Evolutionary conservation across 2,329 filamentous ascomycete species (phyloP), one percentile per base, ranked within the genome.

Genomic region (Penicillium aurantiogriseum): DNA sequence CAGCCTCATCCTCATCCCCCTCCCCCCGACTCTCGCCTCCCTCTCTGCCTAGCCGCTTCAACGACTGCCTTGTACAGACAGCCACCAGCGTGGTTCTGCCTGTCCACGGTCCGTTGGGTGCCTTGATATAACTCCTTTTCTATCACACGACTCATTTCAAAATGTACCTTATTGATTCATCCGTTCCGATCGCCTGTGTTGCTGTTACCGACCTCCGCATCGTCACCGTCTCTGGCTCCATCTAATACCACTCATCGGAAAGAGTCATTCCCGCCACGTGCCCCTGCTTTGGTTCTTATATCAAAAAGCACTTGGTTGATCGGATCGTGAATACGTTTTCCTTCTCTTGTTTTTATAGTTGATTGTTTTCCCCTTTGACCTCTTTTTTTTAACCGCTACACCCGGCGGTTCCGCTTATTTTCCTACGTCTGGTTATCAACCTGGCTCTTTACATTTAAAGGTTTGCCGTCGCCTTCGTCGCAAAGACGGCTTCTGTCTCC

Each of bases 91-190:
- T 69, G 70, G 54, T 57, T 70, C 69, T 72, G 71, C 69, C 69
- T 73, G 68, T 66, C 63, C 61, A 63, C 67, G 66, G 66, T 68
- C 64, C 56, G 67, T 65, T 68, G 64, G 65, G 69, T 68, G 61
- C 61, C 59, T 64, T 62, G 65, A 60, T 63, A 63, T 63, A 66
- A 65, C 43, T 38, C 40, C 40, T 38, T 61, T 58, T 53, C 39
- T n/a, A 44, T 44, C 29, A 56, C 31, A 51, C 38, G n/a, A 36
- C 46, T 43, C 21, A 21, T 62, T 63, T 66, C 73, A 76, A 75
- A 69, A 76, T 76, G 74, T 76, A 75, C 71, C 62, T 57, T 75
- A 68, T 69, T 74, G 70, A 56, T 58, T 65, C 67, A 61, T 59
- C 62, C 62, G 67, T 67, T 68, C 73, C 73, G 73, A 73, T 76